A percentile compares a stretch with the other conserved stretches of the same genome.
Conservation (phyloP, 306 rosid genomes). For the Rosa persica region DNA sequence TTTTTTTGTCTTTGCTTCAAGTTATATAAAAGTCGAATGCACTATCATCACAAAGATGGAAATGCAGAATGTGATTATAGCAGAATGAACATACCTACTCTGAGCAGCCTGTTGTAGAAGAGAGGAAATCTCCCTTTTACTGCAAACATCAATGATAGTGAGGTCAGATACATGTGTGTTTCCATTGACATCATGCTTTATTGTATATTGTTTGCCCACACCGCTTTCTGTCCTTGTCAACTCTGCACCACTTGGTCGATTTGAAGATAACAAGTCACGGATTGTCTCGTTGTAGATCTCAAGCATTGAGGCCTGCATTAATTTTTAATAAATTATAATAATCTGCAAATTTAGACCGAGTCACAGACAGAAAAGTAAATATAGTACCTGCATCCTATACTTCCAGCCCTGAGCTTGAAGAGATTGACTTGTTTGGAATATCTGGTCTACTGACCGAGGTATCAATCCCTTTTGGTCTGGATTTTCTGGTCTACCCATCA, state of each 20-base stretch:
- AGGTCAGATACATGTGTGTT: constrained; percentile 84
- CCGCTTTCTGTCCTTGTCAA: constrained; percentile 52
- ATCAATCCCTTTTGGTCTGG: constrained; percentile 83
- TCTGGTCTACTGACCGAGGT: constrained; percentile 89
- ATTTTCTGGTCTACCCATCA: constrained; percentile 89
- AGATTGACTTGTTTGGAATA: constrained; percentile 76
- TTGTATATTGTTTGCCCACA: constrained; percentile 77
- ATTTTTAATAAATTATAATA: background rate
- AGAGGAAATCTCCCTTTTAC: constrained; percentile 81
- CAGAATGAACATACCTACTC: constrained; percentile 57
- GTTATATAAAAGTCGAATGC: background rate
- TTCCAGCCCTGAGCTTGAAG: constrained; percentile 88
- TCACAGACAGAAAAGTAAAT: constrained; percentile 6
- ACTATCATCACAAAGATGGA: background rate
- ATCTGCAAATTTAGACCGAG: constrained; percentile 12
- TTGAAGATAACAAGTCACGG: constrained; percentile 73
- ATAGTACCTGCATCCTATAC: constrained; percentile 78
- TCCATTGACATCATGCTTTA: constrained; percentile 89
- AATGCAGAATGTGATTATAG: background rate
- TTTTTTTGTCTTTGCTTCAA: background rate
- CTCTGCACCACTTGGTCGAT: constrained; percentile 54
- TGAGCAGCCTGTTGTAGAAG: constrained; percentile 84
- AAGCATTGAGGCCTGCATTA: constrained; percentile 70
- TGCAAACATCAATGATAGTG: constrained; percentile 73
- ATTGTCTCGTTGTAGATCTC: constrained; percentile 94